A percentile compares a stretch with the other conserved stretches of the same genome.
phyloP scores from a whole-genome alignment of 2,329 filamentous ascomycete genomes.

The Pseudogymnoascus sp. region DNA sequence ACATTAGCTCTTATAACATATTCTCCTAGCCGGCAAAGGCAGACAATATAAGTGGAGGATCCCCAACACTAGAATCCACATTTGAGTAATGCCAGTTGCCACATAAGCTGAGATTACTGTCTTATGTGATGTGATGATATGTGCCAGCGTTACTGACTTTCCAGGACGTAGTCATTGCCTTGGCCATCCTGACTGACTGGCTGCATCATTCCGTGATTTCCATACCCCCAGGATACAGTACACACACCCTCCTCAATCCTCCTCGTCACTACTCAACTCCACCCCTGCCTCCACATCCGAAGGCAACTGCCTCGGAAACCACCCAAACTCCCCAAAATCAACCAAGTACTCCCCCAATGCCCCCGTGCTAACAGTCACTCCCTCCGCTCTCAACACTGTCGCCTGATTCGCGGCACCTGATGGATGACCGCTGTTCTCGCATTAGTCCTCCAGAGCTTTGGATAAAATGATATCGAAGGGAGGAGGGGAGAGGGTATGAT shows the following conservation, averaged over 20 bases:
- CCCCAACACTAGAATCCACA: conserved; percentile 5
- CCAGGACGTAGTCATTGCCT: background rate
- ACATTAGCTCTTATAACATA: conserved; percentile 20
- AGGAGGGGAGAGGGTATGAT: background rate
- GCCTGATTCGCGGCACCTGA: conserved; percentile 32
- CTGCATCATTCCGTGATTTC: background rate
- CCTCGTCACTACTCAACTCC: conserved; percentile 32
- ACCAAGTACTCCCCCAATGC: conserved; percentile 30
- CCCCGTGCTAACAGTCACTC: conserved; percentile 30
- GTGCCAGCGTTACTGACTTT: background rate
- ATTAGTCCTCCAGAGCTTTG: background rate
- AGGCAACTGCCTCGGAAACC: conserved; percentile 35
- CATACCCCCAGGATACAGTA: background rate
- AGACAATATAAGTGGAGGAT: conserved; percentile 8
- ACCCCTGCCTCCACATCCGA: conserved; percentile 9
- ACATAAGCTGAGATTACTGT: background rate
- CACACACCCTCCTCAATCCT: background rate
- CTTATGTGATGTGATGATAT: background rate
- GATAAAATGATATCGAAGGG: background rate
- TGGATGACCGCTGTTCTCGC: conserved; percentile 24
- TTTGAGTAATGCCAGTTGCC: conserved; percentile 6
- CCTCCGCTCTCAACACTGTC: conserved; percentile 29
- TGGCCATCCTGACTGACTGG: background rate
- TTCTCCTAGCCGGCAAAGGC: conserved; percentile 22
- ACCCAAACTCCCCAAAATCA: conserved; percentile 31